Evolutionary conservation across 176 grass and related monocot genomes (phyloP).

Genomic region (Typha latifolia): DNA sequence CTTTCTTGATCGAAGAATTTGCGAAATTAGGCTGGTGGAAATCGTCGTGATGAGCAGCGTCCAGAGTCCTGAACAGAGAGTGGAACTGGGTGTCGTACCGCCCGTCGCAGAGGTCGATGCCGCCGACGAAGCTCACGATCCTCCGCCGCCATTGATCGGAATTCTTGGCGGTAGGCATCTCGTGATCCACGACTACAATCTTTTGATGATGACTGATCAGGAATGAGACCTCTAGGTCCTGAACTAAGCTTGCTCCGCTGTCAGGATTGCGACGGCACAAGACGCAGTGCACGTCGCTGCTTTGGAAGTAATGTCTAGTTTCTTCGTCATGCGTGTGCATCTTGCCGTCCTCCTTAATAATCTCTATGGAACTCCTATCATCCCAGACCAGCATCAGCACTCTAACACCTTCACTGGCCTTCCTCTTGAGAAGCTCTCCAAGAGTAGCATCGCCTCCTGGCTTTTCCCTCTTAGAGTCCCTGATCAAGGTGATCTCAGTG

Average conservation of each 20-base stretch:
- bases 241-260: slow-evolving; percentile 38
- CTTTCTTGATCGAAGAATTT: slow-evolving; percentile 30
- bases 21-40: slow-evolving; percentile 70
- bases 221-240: slow-evolving; percentile 54
- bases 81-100: slow-evolving; percentile 85
- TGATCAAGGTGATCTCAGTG: slow-evolving; percentile 65
- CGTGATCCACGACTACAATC: slow-evolving; percentile 75
- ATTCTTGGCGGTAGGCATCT: slow-evolving; percentile 48
- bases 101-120: slow-evolving; percentile 82
- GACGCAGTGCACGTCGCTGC: slow-evolving; percentile 50
- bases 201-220: slow-evolving; percentile 91
- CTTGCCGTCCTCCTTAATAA: slow-evolving; percentile 45
- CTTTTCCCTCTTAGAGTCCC: slow-evolving; percentile 35
- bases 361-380: slow-evolving; percentile 71
- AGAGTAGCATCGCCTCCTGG: slow-evolving; percentile 54
- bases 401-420: slow-evolving; percentile 67
- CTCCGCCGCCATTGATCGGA: slow-evolving; percentile 45
- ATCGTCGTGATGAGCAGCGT: slow-evolving; percentile 56
- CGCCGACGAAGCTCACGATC: slow-evolving; percentile 76
- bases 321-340: slow-evolving; percentile 82
- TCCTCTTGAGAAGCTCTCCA: slow-evolving; percentile 82
- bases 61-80: slow-evolving; percentile 73
- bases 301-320: slow-evolving; percentile 51
- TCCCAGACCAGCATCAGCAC: slow-evolving; percentile 92
- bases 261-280: slow-evolving; percentile 88